Evolutionary conservation across 306 rosid species (phyloP).

Genomic region (Casuarina glauca): DNA sequence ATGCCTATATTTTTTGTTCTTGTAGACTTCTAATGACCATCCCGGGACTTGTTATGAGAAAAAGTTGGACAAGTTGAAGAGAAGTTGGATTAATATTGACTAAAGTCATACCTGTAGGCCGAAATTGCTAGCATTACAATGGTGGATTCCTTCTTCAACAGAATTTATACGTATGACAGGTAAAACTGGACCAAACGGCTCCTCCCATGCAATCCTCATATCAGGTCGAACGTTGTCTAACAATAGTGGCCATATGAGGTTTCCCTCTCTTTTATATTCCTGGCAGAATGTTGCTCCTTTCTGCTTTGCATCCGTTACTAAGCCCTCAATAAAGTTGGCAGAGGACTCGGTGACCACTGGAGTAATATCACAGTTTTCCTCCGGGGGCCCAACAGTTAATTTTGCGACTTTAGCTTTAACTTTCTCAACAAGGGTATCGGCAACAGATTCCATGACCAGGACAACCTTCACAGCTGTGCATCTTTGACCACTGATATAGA

Average conservation of each 20-base stretch:
- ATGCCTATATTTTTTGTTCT: neutral
- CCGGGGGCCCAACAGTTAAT: conserved; percentile 78
- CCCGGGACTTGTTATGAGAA: neutral
- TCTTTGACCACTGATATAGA: conserved; percentile 82
- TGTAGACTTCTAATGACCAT: neutral
- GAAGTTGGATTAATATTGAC: neutral
- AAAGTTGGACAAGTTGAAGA: neutral
- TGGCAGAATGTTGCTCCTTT: conserved; percentile 99
- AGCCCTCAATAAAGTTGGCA: conserved; percentile 85
- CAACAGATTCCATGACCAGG: conserved; percentile 84
- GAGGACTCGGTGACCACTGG: conserved; percentile 92
- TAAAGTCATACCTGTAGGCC: conserved; percentile 78
- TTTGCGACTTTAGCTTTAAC: conserved; percentile 76
- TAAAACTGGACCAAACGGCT: conserved; percentile 92
- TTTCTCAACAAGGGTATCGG: conserved; percentile 85
- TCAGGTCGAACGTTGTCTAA: conserved; percentile 87
- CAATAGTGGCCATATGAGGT: conserved; percentile 94
- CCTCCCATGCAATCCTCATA: conserved; percentile 99
- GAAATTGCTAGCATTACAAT: conserved; percentile 97
- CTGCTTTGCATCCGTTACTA: conserved; percentile 78
- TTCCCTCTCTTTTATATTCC: conserved; percentile 87
- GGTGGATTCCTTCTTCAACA: conserved; percentile 95
- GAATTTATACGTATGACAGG: conserved; percentile 84
- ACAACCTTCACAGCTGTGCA: conserved; percentile 97
- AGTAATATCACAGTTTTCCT: conserved; percentile 75